A percentile compares a stretch with the other conserved stretches of the same genome.
Conservation (phyloP, 805 yeast species). For the Kluyveromyces lactis region DNA sequence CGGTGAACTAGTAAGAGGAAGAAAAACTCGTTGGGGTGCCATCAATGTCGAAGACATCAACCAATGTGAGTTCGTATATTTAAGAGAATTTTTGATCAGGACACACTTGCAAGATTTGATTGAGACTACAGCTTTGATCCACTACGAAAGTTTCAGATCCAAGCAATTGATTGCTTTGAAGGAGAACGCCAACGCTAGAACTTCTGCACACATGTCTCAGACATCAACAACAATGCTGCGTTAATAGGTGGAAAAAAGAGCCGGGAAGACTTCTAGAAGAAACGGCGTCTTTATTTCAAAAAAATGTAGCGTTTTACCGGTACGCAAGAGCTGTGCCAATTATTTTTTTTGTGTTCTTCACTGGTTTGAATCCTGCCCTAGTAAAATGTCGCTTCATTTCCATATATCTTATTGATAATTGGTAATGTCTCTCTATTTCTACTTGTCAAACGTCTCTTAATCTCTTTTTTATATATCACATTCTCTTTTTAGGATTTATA, state of each 20-base stretch:
- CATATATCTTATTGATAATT: too few relatives aligned
- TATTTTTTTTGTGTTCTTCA: too few relatives aligned
- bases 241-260: slow-evolving; percentile 5
- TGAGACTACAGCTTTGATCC: slow-evolving; percentile 80
- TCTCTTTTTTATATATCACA: too few relatives aligned
- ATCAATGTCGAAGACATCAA: slow-evolving; percentile 89
- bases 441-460: too few relatives aligned
- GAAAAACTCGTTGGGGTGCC: slow-evolving; percentile 90
- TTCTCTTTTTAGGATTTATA: too few relatives aligned
- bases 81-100: slow-evolving; percentile 89
- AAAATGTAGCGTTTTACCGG: too few relatives aligned
- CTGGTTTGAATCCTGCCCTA: too few relatives aligned
- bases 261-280: too few relatives aligned
- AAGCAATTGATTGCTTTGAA: slow-evolving; percentile 90
- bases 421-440: too few relatives aligned
- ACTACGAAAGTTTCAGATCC: slow-evolving; percentile 88
- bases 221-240: slow-evolving; percentile 15
- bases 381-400: too few relatives aligned
- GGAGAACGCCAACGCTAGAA: slow-evolving; percentile 58
- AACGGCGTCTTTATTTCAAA: too few relatives aligned
- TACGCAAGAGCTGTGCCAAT: too few relatives aligned
- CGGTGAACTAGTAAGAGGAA: slow-evolving; percentile 79
- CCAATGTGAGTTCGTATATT: slow-evolving; percentile 92
- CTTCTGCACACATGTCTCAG: slow-evolving; percentile 30
- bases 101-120: slow-evolving; percentile 94